Conservation (phyloP, 805 yeast species). For the Dipodascus albidus region DNA sequence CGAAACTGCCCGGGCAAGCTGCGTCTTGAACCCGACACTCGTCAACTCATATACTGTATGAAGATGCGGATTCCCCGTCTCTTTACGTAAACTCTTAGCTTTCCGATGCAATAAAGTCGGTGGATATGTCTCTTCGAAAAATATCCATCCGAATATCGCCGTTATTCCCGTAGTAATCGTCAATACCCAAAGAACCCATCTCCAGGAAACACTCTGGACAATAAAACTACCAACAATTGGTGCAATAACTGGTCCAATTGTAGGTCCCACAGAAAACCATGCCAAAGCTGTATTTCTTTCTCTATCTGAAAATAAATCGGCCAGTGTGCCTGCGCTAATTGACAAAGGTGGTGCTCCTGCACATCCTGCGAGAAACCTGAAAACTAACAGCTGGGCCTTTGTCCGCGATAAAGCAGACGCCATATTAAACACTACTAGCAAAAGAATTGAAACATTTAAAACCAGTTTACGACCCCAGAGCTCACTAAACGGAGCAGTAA, state of each 20-base stretch:
- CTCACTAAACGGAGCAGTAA: slow-evolving; percentile 61
- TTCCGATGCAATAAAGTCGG: slow-evolving; percentile 63
- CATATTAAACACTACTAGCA: slow-evolving; percentile 37
- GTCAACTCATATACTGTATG: slow-evolving; percentile 32
- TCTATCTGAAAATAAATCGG: slow-evolving; percentile 62
- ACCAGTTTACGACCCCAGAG: slow-evolving; percentile 59
- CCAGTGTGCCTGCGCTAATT: slow-evolving; percentile 73
- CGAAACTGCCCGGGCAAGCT: slow-evolving; percentile 31
- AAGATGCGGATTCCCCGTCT: slow-evolving; percentile 28
- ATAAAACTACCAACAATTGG: slow-evolving; percentile 53
- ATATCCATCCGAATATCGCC: slow-evolving; percentile 33
- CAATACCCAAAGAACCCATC: slow-evolving; percentile 61
- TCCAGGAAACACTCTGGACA: slow-evolving; percentile 49
- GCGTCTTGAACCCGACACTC: slow-evolving; percentile 5
- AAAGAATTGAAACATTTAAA: slow-evolving; percentile 40
- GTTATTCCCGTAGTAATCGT: slow-evolving; percentile 49
- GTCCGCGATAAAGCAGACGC: slow-evolving; percentile 34
- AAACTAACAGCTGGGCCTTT: slow-evolving; percentile 32
- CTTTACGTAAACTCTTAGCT: slow-evolving; percentile 47
- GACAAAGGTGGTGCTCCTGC: slow-evolving; percentile 77
- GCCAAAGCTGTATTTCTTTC: slow-evolving; percentile 64
- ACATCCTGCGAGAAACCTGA: slow-evolving; percentile 64
- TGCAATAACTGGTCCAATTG: slow-evolving; percentile 66
- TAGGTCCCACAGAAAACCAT: slow-evolving; percentile 66
- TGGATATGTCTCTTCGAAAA: slow-evolving; percentile 63